Evolutionary conservation across 192 early-diverging fungal species (phyloP), one percentile per base, ranked within the genome.

Genomic region (Chytriomyces sp.): DNA sequence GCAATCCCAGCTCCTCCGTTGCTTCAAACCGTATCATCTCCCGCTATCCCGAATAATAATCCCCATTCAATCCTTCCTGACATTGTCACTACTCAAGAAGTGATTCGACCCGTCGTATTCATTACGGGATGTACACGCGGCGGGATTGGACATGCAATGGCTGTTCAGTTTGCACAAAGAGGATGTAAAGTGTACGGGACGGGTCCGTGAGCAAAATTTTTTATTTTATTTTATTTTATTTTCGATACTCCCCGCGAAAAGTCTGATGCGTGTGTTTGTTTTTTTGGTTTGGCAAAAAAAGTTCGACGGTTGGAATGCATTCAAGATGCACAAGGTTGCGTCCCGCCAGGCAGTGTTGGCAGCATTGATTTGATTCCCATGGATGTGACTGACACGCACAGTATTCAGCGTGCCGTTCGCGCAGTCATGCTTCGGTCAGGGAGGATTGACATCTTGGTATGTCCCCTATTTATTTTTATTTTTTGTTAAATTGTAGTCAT

Each of bases 121-220:
- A 72, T 78, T 1, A 78, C 77, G 45, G 77, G 77, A 45, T 78
- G 77, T 61, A 50, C 77, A 10, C 43, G 44, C 13, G 77, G 77
- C 3, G 77, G 77, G 5, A 78, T 78, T 44, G 77, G 77, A 28
- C 66, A 78, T 44, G 49, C 57, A 10, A 61, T 78, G 18, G 61
- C 47, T 20, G 20, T 78, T 0, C 59, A 53, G 43, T 64, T 78
- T 35, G 77, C 77, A 8, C 7, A 20, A 46, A 61, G 48, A 48
- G 77, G 77, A 62, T 78, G 77, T 57, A 60, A 69, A 24, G 77
- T 78, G 35, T 78, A 72, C 53, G 69, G 77, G 8, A 72, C 77
- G 45, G 69, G 69, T 49, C 53, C 28, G 71, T 18, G 18, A 23
- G 18, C 0, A n/a, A 2, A n/a, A 2, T 60, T 60, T 60, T 1